Evolutionary conservation across 2,329 filamentous ascomycete species (phyloP).

Genomic region (Penicillium brevicompactum): DNA sequence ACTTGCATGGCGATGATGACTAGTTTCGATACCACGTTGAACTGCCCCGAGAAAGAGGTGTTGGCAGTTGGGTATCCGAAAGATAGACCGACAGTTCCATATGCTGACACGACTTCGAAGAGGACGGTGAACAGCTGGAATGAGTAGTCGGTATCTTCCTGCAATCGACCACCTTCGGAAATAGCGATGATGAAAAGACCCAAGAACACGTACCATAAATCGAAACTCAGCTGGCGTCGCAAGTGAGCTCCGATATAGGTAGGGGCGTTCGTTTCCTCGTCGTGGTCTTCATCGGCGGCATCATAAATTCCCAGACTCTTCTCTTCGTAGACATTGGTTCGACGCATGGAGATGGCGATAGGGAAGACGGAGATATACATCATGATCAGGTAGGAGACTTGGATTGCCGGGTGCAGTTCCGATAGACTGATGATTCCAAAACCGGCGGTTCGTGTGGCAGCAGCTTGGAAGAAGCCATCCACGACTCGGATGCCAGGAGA

Average conservation of each 20-base stretch:
- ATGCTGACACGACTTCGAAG: conserved; percentile 87
- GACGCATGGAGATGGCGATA: conserved; percentile 90
- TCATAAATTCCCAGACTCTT: conserved; percentile 66
- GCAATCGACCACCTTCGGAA: conserved; percentile 73
- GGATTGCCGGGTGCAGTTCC: conserved; percentile 81
- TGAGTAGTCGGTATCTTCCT: conserved; percentile 58
- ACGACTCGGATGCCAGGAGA: conserved; percentile 76
- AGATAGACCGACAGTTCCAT: conserved; percentile 90
- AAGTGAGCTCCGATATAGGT: conserved; percentile 91
- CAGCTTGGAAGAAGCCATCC: conserved; percentile 87
- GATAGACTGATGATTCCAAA: conserved; percentile 80
- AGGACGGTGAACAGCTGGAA: conserved; percentile 71
- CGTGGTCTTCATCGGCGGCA: conserved; percentile 59
- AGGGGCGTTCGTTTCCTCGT: conserved; percentile 60
- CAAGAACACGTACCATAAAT: conserved; percentile 94
- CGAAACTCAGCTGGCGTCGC: conserved; percentile 90
- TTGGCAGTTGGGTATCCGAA: conserved; percentile 78
- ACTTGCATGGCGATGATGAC: conserved; percentile 69
- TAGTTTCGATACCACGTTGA: conserved; percentile 69
- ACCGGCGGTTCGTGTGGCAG: conserved; percentile 85
- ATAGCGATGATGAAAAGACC: conserved; percentile 93
- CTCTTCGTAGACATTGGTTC: conserved; percentile 96
- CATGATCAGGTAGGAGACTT: conserved; percentile 95
- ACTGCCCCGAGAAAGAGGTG: conserved; percentile 80
- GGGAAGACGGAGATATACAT: conserved; percentile 99